Conservation (phyloP, 2,329 filamentous ascomycete genomes). For the Arthrobotrys sphaeroides region DNA sequence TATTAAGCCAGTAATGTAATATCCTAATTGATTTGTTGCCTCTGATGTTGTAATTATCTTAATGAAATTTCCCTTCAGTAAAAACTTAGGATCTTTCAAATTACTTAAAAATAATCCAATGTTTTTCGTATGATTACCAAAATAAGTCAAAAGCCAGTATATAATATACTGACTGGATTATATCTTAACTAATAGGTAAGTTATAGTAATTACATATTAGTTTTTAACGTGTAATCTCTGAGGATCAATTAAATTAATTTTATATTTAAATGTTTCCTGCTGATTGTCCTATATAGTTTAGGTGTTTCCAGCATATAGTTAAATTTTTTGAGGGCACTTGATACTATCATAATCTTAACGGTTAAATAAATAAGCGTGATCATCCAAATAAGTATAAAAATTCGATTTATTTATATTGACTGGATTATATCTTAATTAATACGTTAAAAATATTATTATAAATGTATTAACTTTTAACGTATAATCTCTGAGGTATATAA, state of each 20-base stretch:
- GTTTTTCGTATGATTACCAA: constrained; percentile 12
- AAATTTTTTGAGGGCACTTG: constrained; percentile 18
- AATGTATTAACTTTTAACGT: constrained; percentile 16
- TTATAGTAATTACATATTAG: constrained; percentile 15
- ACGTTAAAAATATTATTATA: constrained; percentile 7
- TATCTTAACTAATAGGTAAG: constrained; percentile 16
- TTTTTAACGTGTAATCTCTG: constrained; percentile 21
- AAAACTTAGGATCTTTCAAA: not conserved
- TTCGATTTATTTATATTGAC: not conserved
- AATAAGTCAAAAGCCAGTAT: constrained; percentile 9
- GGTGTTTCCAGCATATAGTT: constrained; percentile 8
- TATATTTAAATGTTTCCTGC: constrained; percentile 11
- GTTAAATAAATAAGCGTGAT: not conserved
- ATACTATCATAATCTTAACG: constrained; percentile 1
- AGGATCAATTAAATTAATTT: constrained; percentile 19
- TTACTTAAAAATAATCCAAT: not conserved
- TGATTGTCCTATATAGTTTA: constrained; percentile 14
- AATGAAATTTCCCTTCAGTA: not conserved
- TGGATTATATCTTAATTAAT: constrained; percentile 17
- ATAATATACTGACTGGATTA: constrained; percentile 7
- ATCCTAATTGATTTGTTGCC: too few species aligned
- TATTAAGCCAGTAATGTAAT: too few species aligned
- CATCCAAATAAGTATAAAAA: constrained; percentile 5
- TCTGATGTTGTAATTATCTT: too few species aligned
- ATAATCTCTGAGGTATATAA: not conserved